phyloP scores from a whole-genome alignment of 1,139 yeast genomes.

The Meyerozyma sp. region DNA sequence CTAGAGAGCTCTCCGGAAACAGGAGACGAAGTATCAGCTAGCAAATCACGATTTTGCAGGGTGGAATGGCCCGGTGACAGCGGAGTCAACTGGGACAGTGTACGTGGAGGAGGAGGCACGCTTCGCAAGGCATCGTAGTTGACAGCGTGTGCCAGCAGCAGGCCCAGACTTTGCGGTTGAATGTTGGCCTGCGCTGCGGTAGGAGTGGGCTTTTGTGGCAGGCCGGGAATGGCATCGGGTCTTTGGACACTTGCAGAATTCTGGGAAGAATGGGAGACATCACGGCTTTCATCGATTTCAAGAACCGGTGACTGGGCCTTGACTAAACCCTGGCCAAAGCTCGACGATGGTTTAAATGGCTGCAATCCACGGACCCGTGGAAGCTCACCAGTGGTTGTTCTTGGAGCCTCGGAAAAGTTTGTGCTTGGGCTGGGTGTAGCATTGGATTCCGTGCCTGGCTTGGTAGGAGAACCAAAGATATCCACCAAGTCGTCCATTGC shows the following conservation, averaged over 20 bases:
- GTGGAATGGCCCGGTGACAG: constrained; percentile 9
- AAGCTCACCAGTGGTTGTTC: constrained; percentile 17
- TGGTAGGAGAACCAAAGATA: constrained; percentile 39
- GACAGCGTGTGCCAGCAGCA: constrained; percentile 15
- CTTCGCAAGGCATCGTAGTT: constrained; percentile 45
- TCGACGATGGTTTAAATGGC: constrained; percentile 55
- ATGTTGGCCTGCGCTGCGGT: constrained; percentile 7
- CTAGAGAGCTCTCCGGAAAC: constrained; percentile 65
- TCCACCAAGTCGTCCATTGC: constrained; percentile 67
- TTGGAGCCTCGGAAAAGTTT: constrained; percentile 17
- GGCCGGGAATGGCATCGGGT: background rate
- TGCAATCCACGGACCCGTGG: constrained; percentile 36
- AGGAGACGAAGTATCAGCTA: constrained; percentile 49
- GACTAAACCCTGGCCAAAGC: constrained; percentile 60
- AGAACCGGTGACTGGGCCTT: constrained; percentile 3
- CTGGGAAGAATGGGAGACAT: background rate
- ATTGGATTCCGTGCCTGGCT: constrained; percentile 10
- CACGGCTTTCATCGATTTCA: background rate
- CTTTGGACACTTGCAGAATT: background rate
- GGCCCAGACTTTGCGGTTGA: constrained; percentile 4
- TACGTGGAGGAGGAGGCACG: constrained; percentile 44
- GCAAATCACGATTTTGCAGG: constrained; percentile 40
- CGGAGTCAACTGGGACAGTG: constrained; percentile 6
- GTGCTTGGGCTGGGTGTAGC: constrained; percentile 12
- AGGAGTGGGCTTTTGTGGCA: background rate